phyloP scores from a whole-genome alignment of 192 early-diverging fungal species.

The Funneliformis mosseae region DNA sequence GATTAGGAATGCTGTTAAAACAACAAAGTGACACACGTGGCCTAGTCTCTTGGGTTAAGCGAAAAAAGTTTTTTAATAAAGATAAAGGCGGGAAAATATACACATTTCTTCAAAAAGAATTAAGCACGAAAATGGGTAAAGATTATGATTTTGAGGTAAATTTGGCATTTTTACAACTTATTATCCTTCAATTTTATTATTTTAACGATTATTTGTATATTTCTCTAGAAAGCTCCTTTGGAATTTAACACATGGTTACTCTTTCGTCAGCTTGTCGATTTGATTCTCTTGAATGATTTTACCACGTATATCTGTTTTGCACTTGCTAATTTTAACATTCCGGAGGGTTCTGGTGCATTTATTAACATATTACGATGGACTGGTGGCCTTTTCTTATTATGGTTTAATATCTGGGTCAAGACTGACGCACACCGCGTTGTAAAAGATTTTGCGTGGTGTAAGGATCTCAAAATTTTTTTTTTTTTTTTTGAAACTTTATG shows the following conservation, averaged over 20 bases:
- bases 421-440: constrained; percentile 93
- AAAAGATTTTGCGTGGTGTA: constrained; percentile 98
- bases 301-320: constrained; percentile 82
- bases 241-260: constrained; percentile 98
- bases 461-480: constrained; percentile 45
- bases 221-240: constrained; percentile 67
- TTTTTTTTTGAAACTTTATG: constrained; percentile 24
- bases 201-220: not conserved
- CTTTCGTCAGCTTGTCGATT: constrained; percentile 89
- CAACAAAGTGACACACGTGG: constrained; percentile 75
- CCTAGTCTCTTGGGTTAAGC: constrained; percentile 72
- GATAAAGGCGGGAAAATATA: constrained; percentile 55
- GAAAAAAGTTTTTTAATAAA: constrained; percentile 67
- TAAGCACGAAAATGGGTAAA: constrained; percentile 77
- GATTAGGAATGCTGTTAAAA: constrained; percentile 82
- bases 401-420: constrained; percentile 97
- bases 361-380: constrained; percentile 73
- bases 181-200: constrained; percentile 19
- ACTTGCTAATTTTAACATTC: constrained; percentile 76
- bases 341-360: constrained; percentile 61
- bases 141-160: constrained; percentile 83
- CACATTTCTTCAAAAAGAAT: constrained; percentile 63
- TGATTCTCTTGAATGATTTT: constrained; percentile 94
- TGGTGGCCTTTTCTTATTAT: constrained; percentile 77
- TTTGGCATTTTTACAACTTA: constrained; percentile 17